Percentiles rank a stretch among this genome's conserved stretches.
phyloP scores from a whole-genome alignment of 2,329 filamentous ascomycete genomes.

The Shiraia bambusicola region DNA sequence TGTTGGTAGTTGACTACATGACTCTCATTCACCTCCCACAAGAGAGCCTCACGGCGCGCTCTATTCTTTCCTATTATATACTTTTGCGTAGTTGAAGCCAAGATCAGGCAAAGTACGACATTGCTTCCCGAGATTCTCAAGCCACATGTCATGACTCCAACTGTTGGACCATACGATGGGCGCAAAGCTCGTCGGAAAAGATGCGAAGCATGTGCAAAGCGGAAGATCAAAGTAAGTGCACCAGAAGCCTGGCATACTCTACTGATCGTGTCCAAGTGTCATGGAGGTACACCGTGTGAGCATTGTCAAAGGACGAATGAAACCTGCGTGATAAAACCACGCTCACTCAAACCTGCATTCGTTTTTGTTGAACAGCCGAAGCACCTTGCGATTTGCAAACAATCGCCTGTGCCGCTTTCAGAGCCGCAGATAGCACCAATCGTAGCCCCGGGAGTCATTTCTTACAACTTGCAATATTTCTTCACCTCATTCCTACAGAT shows the following conservation, averaged over 20 bases:
- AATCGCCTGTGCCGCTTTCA: background rate
- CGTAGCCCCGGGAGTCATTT: background rate
- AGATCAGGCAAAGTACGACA: background rate
- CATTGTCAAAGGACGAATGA: conserved; percentile 21
- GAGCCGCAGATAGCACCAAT: background rate
- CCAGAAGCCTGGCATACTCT: background rate
- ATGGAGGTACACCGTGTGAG: conserved; percentile 25
- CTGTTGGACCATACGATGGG: conserved; percentile 30
- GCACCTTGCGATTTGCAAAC: background rate
- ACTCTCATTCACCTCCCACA: background rate
- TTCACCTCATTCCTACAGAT: conserved; percentile 25
- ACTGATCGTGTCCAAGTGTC: conserved; percentile 17
- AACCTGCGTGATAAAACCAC: conserved; percentile 11
- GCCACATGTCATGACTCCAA: conserved; percentile 10
- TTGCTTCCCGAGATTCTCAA: background rate
- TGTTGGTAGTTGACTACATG: no score
- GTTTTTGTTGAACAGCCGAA: conserved; percentile 17
- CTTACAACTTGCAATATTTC: conserved; percentile 22
- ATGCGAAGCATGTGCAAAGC: conserved; percentile 27
- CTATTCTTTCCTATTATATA: conserved; percentile 12
- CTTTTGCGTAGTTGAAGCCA: background rate
- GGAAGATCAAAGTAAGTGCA: conserved; percentile 25
- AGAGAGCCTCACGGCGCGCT: conserved; percentile 2
- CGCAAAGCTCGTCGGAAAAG: conserved; percentile 31
- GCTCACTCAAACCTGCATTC: conserved; percentile 4